Percentiles rank a stretch among this genome's conserved stretches.
These are phyloP conservation scores for Cladophialophora carrionii DNA, from an alignment of 2,329 filamentous ascomycete species.

Conservation along the genomic window DNA sequence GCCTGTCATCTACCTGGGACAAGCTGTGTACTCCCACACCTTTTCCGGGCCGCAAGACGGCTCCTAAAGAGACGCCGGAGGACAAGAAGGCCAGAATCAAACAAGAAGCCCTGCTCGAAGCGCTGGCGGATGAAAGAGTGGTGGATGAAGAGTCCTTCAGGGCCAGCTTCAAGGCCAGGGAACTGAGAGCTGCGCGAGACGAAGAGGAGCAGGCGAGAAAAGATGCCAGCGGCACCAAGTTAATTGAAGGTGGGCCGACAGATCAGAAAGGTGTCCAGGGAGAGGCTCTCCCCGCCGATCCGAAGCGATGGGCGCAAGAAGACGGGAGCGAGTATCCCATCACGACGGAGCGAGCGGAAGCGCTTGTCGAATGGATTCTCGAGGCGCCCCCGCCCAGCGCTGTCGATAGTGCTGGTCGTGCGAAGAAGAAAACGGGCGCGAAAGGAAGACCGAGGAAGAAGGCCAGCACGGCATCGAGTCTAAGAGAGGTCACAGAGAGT, in stretches of 20 bases:
- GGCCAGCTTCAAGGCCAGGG: conserved; percentile 64
- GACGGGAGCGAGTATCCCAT: conserved; percentile 70
- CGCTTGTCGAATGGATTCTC: conserved; percentile 70
- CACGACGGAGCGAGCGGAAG: conserved; percentile 68
- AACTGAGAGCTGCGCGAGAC: conserved; percentile 60
- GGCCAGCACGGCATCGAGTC: conserved; percentile 23
- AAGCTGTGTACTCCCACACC: conserved; percentile 66
- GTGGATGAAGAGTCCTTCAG: conserved; percentile 69
- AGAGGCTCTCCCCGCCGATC: conserved; percentile 4
- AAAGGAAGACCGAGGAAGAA: conserved; percentile 28
- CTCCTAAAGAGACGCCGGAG: conserved; percentile 52
- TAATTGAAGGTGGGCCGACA: conserved; percentile 11
- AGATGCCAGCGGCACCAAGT: conserved; percentile 30
- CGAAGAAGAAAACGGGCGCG: conserved; percentile 27
- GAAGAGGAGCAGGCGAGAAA: conserved; percentile 51
- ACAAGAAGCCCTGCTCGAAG: conserved; percentile 68
- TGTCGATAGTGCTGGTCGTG: conserved; percentile 14
- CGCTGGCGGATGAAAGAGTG: conserved; percentile 68
- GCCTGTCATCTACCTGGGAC: conserved; percentile 69
- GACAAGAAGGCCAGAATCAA: conserved; percentile 63
- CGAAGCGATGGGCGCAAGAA: conserved; percentile 39
- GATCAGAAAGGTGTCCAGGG: conserved; percentile 32
- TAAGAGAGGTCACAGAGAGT: conserved; percentile 19
- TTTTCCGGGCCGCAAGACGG: conserved; percentile 46
- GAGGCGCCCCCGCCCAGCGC: conserved; percentile 54